Evolutionary conservation across 208 protist genomes (phyloP).

Genomic region (Leishmania major): DNA sequence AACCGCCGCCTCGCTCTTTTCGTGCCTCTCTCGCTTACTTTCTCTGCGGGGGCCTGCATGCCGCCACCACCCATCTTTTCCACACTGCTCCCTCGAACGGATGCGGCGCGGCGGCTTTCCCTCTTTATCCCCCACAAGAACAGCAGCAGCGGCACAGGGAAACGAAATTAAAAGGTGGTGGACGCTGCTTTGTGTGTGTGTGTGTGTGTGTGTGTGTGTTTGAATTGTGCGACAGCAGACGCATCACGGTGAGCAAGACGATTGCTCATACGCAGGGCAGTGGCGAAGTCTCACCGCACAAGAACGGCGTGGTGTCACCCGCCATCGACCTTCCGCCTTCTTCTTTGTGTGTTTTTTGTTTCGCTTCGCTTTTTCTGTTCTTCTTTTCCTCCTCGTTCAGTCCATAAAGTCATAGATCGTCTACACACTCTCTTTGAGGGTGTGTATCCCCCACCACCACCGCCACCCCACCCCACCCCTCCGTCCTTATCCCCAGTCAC

Average conservation of each 20-base stretch:
- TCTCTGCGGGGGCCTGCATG: not conserved
- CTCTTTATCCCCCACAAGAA: not conserved
- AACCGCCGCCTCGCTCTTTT: not conserved
- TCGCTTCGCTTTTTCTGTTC: too few species aligned
- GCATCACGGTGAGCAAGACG: not conserved
- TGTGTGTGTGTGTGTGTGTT: too few species aligned
- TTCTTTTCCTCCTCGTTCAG: not conserved
- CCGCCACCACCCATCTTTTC: not conserved
- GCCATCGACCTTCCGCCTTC: not conserved
- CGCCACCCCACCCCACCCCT: too few species aligned
- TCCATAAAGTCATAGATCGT: not conserved
- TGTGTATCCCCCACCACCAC: not conserved
- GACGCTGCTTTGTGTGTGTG: not conserved
- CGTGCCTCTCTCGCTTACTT: not conserved
- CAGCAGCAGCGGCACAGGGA: not conserved
- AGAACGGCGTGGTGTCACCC: not conserved
- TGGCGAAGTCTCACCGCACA: not conserved
- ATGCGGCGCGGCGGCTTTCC: not conserved
- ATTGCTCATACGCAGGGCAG: not conserved
- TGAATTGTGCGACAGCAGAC: not conserved
- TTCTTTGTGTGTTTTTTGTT: not conserved
- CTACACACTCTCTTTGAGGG: not conserved
- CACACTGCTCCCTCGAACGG: not conserved
- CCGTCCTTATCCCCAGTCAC: too few species aligned
- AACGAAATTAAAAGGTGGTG: not conserved